Evolutionary conservation across 106 monocot species (phyloP).

Genomic region (Allium cepa): DNA sequence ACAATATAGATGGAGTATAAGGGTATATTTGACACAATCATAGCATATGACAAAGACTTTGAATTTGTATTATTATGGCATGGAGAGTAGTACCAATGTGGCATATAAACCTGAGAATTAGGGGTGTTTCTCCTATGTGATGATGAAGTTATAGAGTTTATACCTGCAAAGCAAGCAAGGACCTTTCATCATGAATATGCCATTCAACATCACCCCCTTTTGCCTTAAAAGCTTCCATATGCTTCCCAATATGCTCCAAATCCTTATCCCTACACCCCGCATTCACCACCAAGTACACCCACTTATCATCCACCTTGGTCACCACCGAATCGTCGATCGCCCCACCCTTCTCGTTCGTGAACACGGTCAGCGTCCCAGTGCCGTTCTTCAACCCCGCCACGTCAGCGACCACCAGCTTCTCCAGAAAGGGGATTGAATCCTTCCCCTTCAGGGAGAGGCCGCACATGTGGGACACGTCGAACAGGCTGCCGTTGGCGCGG

Average conservation of each 20-base stretch:
- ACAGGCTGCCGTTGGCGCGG: slow-evolving; percentile 67
- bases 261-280: slow-evolving; percentile 97
- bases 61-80: no score
- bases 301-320: slow-evolving; percentile 69
- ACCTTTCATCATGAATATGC: slow-evolving; percentile 91
- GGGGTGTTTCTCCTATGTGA: no score
- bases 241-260: slow-evolving; percentile 77
- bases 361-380: slow-evolving; percentile 86
- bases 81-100: no score
- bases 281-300: slow-evolving; percentile 86
- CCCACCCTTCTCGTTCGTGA: slow-evolving; percentile 89
- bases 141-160: neutral
- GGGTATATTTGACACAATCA: no score
- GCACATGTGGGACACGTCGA: slow-evolving; percentile 99
- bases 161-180: slow-evolving; percentile 94
- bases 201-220: slow-evolving; percentile 76
- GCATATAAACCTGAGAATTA: no score
- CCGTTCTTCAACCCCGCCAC: slow-evolving; percentile 56
- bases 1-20: no score
- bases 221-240: slow-evolving; percentile 74
- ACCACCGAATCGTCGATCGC: slow-evolving; percentile 93
- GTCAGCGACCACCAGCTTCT: slow-evolving; percentile 82
- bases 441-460: slow-evolving; percentile 84
- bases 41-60: no score
- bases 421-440: slow-evolving; percentile 56